Base-by-base conservation (phyloP, 78 protist genomes). In the Dictyostelium brefeldianum region DNA sequence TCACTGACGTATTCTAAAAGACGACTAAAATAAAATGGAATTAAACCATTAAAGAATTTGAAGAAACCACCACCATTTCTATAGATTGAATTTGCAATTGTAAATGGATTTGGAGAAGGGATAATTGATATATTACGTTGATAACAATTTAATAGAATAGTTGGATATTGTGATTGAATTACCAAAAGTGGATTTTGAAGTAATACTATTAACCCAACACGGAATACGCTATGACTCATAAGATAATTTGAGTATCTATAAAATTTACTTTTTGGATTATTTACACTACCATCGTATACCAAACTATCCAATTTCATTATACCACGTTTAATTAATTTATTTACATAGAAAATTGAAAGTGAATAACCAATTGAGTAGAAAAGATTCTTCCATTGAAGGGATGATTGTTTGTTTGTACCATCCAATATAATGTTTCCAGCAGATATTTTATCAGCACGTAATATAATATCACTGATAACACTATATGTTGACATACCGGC, bases 1-100 rank as follows among this genome's bases (percentile, higher is more conserved):
- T 67, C 47, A 31, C 50, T 5, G 11, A 67, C 12, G 15, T 25
- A 36, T 31, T 67, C 75, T 0, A 67, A 31, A 31, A 67, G 11
- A 15, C 7, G 25, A 31, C 25, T 15, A 12, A 29, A 15, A 36
- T 12, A 67, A 27, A 31, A 67, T 29, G 75, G 75, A 17, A 31
- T 17, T 0, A 67, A 6, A 67, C 75, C 75, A 67, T 67, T 67
- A 67, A 67, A 67, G 75, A 67, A 67, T 67, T 67, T 67, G 4
- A 5, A 1, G n/a, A 67, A 29, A 67, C 75, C n/a, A 65, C 11
- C 11, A 62, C 27, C 27, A 65, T 67, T 67, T 29, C 12, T 29
- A 50, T 48, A 20, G 70, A 20, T 15, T 17, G 12, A 9, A 5
- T 29, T 67, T 67, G 75, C 75, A 12, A 67, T 27, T 11, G 22